These are phyloP conservation scores for Seiridium unicorne DNA, from an alignment of 2,329 filamentous ascomycete genomes.

Conservation along the genomic window DNA sequence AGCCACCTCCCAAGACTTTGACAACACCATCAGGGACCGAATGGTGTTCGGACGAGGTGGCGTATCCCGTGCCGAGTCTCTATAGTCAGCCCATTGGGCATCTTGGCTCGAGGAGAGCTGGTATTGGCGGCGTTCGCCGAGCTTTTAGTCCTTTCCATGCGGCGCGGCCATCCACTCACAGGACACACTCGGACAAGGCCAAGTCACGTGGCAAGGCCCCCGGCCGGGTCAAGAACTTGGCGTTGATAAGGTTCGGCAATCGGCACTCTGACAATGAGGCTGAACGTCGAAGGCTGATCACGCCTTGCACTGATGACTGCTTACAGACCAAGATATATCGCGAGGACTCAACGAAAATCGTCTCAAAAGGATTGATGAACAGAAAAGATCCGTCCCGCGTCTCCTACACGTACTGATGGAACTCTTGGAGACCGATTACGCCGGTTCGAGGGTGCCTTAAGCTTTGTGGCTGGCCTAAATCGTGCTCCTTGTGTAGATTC, in stretches of 20 bases:
- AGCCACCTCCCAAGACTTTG: slow-evolving; percentile 1
- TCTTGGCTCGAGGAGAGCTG: background rate
- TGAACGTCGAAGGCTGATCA: background rate
- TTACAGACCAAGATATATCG: too few relatives aligned
- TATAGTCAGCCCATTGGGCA: slow-evolving; percentile 6
- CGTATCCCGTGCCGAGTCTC: slow-evolving; percentile 6
- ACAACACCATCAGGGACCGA: background rate
- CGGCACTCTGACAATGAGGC: background rate
- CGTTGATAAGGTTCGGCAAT: background rate
- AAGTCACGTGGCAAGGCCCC: slow-evolving; percentile 3
- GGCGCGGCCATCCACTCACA: background rate
- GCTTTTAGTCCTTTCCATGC: background rate
- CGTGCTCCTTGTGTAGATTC: background rate
- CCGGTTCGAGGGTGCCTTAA: too few relatives aligned
- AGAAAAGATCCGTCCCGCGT: background rate
- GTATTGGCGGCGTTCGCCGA: background rate
- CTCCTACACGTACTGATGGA: too few relatives aligned
- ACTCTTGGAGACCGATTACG: too few relatives aligned
- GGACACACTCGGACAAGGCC: background rate
- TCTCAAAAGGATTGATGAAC: too few relatives aligned
- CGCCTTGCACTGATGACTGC: too few relatives aligned
- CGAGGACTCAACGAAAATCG: too few relatives aligned
- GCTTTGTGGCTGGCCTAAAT: background rate
- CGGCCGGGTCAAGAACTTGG: background rate
- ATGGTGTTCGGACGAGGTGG: background rate